These are phyloP conservation scores for Beauveria medogensis DNA, from an alignment of 2,329 filamentous ascomycete genomes.

Conservation along the genomic window DNA sequence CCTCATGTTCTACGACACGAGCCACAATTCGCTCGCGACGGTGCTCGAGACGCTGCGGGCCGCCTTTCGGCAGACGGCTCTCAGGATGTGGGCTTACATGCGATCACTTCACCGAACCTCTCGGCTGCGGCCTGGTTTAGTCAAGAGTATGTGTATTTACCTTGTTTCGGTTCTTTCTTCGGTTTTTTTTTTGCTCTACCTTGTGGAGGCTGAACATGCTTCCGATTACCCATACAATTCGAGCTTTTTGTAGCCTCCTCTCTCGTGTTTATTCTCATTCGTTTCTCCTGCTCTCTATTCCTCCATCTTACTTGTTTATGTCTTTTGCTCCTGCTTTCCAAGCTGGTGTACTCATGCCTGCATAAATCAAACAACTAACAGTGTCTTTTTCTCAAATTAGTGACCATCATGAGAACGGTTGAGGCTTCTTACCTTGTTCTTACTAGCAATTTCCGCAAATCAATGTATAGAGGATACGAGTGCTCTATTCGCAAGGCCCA, in stretches of 20 bases:
- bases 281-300: neutral
- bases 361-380: neutral
- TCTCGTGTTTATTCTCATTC: neutral
- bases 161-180: neutral
- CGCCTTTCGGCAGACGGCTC: slow-evolving; percentile 70
- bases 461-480: slow-evolving; percentile 41
- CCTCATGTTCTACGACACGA: slow-evolving; percentile 73
- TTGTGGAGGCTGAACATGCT: neutral
- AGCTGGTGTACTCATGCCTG: neutral
- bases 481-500: slow-evolving; percentile 55
- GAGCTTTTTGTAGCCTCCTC: neutral
- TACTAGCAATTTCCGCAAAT: slow-evolving; percentile 41
- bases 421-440: slow-evolving; percentile 58
- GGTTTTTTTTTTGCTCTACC: neutral
- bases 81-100: slow-evolving; percentile 60
- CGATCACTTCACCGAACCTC: slow-evolving; percentile 48
- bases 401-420: slow-evolving; percentile 57
- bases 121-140: slow-evolving; percentile 50
- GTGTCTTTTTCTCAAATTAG: slow-evolving; percentile 27
- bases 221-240: neutral
- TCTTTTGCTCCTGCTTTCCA: no score
- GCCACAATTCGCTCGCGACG: slow-evolving; percentile 61
- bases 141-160: slow-evolving; percentile 48
- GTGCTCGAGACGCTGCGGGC: slow-evolving; percentile 67
- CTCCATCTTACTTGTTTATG: no score